A percentile compares a stretch with the other conserved stretches of the same genome.
phyloP scores from a whole-genome alignment of 805 yeast species.

The Candida sithepensis region DNA sequence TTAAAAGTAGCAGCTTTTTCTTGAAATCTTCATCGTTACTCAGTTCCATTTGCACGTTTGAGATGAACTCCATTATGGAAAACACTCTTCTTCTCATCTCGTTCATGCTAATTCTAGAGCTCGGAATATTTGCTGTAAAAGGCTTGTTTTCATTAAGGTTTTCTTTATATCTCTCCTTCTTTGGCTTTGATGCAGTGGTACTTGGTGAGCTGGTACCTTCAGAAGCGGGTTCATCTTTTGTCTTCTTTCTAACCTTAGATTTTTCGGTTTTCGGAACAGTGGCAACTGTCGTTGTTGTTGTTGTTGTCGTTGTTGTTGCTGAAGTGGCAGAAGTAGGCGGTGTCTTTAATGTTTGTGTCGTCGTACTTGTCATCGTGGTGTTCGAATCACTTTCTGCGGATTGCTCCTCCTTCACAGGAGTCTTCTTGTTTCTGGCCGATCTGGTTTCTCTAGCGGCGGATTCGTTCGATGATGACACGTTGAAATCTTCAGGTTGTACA shows the following conservation, averaged over 20 bases:
- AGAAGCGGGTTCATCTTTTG: constrained; percentile 4
- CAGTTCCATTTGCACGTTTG: constrained; percentile 80
- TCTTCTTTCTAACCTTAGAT: constrained; percentile 16
- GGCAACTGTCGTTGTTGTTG: constrained; percentile 14
- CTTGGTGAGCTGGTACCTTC: background rate
- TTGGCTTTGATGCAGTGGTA: constrained; percentile 7
- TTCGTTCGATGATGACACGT: constrained; percentile 30
- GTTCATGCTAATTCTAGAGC: constrained; percentile 64
- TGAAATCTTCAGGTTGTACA: constrained; percentile 33
- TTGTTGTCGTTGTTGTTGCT: constrained; percentile 12
- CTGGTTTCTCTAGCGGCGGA: constrained; percentile 25
- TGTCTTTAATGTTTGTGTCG: constrained; percentile 9
- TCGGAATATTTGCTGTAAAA: constrained; percentile 80
- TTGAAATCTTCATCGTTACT: constrained; percentile 68
- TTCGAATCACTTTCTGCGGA: constrained; percentile 15
- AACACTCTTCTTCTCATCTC: constrained; percentile 88
- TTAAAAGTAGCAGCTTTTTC: constrained; percentile 22
- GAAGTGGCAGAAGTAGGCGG: constrained; percentile 21
- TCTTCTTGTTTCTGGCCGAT: constrained; percentile 18
- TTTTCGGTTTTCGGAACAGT: constrained; percentile 12
- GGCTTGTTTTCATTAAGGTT: constrained; percentile 61
- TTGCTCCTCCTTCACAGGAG: constrained; percentile 16
- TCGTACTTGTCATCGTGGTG: constrained; percentile 8
- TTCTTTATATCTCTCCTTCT: constrained; percentile 17
- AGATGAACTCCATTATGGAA: constrained; percentile 87